phyloP scores from a whole-genome alignment of 192 early-diverging fungal genomes.

The Backusella tarrabulga region DNA sequence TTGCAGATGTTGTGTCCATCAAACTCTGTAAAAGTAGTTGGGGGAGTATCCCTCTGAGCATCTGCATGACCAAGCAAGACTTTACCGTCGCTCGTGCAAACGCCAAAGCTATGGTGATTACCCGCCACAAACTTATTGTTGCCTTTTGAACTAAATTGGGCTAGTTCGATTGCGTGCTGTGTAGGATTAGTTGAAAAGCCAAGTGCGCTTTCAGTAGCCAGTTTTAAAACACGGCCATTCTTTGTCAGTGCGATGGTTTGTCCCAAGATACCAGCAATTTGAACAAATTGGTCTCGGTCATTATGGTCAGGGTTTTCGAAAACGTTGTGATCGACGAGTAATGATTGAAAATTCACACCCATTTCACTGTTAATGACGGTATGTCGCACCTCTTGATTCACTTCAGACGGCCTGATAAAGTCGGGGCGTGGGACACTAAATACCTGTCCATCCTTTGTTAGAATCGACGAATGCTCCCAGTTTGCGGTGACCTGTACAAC shows the following conservation, averaged over 20 bases:
- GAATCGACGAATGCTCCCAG: conserved; percentile 22
- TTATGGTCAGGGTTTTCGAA: not conserved
- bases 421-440: conserved; percentile 13
- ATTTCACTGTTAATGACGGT: not conserved
- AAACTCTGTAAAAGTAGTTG: not conserved
- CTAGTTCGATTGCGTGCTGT: not conserved
- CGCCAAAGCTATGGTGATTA: conserved; percentile 18
- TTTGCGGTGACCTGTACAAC: conserved; percentile 26
- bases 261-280: conserved; percentile 13
- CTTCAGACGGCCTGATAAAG: not conserved
- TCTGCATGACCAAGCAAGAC: conserved; percentile 8
- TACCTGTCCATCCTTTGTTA: conserved; percentile 21
- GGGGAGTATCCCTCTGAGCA: not conserved
- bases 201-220: not conserved
- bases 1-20: conserved; percentile 15
- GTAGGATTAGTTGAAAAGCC: not conserved
- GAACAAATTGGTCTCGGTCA: not conserved
- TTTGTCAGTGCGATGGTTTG: conserved; percentile 11
- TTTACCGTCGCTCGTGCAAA: conserved; percentile 12
- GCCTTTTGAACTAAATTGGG: conserved; percentile 11
- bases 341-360: not conserved
- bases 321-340: not conserved
- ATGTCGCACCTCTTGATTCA: not conserved
- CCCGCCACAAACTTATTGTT: conserved; percentile 12
- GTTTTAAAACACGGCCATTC: conserved; percentile 11